Conservation (phyloP, 2,329 filamentous ascomycete genomes). For the Paecilomyces sp. region DNA sequence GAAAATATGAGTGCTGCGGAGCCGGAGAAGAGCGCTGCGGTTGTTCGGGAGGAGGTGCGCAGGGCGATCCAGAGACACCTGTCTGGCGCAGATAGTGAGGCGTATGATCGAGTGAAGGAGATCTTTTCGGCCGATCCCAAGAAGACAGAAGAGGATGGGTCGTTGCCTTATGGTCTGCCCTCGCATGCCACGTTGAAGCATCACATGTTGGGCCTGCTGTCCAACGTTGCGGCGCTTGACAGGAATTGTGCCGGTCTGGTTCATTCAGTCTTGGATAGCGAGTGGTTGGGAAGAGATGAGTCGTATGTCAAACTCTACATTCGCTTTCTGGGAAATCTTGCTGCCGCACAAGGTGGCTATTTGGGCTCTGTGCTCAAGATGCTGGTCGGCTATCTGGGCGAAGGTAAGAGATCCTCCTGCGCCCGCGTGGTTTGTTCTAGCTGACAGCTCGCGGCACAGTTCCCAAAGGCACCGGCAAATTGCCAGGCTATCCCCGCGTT, state of each 20-base stretch:
- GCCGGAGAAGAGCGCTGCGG: slow-evolving; percentile 47
- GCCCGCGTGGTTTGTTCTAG: slow-evolving; percentile 25
- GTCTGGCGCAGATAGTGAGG: slow-evolving; percentile 45
- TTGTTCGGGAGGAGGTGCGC: slow-evolving; percentile 56
- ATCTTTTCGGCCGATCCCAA: slow-evolving; percentile 45
- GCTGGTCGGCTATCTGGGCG: slow-evolving; percentile 71
- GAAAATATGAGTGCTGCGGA: slow-evolving; percentile 38
- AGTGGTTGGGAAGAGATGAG: slow-evolving; percentile 57
- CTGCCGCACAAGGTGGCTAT: slow-evolving; percentile 76
- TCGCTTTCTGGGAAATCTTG: slow-evolving; percentile 55
- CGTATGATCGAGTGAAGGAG: slow-evolving; percentile 50
- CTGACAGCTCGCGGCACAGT: slow-evolving; percentile 22
- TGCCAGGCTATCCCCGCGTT: slow-evolving; percentile 52
- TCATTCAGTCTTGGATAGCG: slow-evolving; percentile 49
- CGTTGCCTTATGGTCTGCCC: slow-evolving; percentile 38
- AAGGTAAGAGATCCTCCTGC: slow-evolving; percentile 31
- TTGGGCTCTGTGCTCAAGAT: slow-evolving; percentile 67
- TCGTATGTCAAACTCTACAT: slow-evolving; percentile 51
- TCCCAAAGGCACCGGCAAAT: slow-evolving; percentile 47
- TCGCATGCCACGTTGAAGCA: slow-evolving; percentile 47
- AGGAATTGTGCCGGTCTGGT: slow-evolving; percentile 53
- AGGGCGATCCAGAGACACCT: slow-evolving; percentile 49
- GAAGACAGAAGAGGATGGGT: slow-evolving; percentile 24
- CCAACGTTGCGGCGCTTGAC: slow-evolving; percentile 49
- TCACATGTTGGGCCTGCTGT: slow-evolving; percentile 52